Evolutionary conservation across 2,329 filamentous ascomycete genomes (phyloP), one percentile per base, ranked within the genome.

Genomic region (Fusarium sp.): DNA sequence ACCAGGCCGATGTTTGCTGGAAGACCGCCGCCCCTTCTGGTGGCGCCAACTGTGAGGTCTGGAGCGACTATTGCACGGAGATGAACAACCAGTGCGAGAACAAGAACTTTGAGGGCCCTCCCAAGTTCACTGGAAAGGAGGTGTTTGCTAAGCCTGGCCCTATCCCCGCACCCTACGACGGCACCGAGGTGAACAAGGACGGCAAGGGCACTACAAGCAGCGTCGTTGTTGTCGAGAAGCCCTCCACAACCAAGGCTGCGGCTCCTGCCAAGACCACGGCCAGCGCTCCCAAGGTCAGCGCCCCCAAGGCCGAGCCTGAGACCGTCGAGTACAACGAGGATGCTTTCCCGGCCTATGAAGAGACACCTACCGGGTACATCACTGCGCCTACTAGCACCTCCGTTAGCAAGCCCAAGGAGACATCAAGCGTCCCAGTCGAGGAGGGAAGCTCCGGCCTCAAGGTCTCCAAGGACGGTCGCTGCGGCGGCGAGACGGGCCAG

Each of bases 1-100:
- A 81, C 30, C 91, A 94, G 83, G 82, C 83, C 34, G 81, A 87
- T 4, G 79, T 75, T n/a, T 95, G 93, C 85, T 94, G 89, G 82
- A 80, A 85, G 52, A 81, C 82, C 7, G 87, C 89, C 4, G 89
- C 88, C 14, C 88, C 91, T 2, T 91, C 90, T 2, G 92, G 92
- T 1, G 82, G 83, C 71, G 82, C 81, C 2, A 88, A 89, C 73
- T 95, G 93, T 82, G 81, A 86, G 57, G 82, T 88, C 37, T 94
- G 90, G 90, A 87, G 90, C 77, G 79, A 82, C 14, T 92, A 92
- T 83, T 95, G 93, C 83, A 80, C 81, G 39, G 81, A 72, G 4
- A 83, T 90, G 62, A 82, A 86, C 76, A 74, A 79, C 9, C 81
- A 78, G 5, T 91, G 89, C 76, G 72, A 79, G n/a, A 78, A 79